Evolutionary conservation across 257 asterid species (phyloP), one percentile per base, ranked within the genome.

Genomic region (Solanum clarkiae): DNA sequence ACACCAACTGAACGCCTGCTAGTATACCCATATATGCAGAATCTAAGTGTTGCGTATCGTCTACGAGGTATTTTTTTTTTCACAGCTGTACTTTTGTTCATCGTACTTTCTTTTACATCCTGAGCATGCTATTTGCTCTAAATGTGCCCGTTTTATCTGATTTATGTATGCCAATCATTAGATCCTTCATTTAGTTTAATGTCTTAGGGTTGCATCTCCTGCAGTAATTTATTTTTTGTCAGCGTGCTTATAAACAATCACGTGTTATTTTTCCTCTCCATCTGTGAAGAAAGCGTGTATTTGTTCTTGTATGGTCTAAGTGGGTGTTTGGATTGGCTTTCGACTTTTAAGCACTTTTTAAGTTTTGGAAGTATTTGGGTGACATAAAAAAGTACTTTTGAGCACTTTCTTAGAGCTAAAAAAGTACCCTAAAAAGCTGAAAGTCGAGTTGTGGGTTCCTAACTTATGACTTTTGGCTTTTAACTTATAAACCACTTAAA

Each of bases 21-120:
- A 86, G 98, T 93, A 63, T 96, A 96, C 88, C 99, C 99, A 8
- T 96, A 88, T 56, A 96, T 96, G 99, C 96, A 92, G 86, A 96
- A 96, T 89, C 79, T 96, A 89, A 96, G 99, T 71, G 99, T 94
- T 44, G 98, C 98, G 60, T 94, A 94, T 86, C 94, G 97, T 54
- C 90, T 94, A 20, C 93, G 99, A 92, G 98, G 99, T 94, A 92
- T 57, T 32, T 54, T 70, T 70, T 70, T 16, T 65, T 59, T 70
- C 80, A 42, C 24, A 70, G 29, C 32, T 10, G 15, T 40, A 54
- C 54, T 70, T 42, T 42, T 42, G 42, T 70, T 70, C 54, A 70
- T 42, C 20, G 5, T 70, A 70, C 29, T 70, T 70, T 70, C 29
- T 70, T 70, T 70, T 70, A 70, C 51, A 70, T 70, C 32, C 54